These are phyloP conservation scores for Solanum hybrid DNA, from an alignment of 305 asterid genomes.

Conservation along the genomic window DNA sequence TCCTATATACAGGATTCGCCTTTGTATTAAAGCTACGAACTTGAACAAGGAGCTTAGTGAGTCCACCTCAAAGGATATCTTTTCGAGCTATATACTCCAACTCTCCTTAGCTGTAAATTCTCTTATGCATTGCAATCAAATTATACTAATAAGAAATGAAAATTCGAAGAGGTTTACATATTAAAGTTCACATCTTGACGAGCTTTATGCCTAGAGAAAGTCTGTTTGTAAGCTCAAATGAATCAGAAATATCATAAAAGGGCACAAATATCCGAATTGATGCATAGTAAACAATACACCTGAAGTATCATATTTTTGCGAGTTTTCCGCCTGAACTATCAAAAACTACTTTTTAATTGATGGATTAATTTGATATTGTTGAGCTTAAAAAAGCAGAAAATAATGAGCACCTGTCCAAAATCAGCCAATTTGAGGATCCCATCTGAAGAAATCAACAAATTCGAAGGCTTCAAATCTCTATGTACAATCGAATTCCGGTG, in stretches of 20 bases:
- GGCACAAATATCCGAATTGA: not conserved
- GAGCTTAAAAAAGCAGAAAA: not conserved
- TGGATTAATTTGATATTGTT: not conserved
- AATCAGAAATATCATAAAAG: not conserved
- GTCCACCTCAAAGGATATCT: not conserved
- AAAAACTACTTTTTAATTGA: not conserved
- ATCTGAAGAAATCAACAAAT: constrained; percentile 74
- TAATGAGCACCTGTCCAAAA: constrained; percentile 68
- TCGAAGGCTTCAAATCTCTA: constrained; percentile 83
- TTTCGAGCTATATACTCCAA: not conserved
- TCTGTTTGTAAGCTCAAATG: not conserved
- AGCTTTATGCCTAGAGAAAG: not conserved
- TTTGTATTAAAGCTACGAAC: not conserved
- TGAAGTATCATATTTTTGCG: not conserved
- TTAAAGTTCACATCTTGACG: not conserved
- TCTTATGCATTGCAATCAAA: not conserved
- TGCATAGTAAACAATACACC: not conserved
- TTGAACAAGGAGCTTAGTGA: not conserved
- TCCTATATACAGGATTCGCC: not conserved
- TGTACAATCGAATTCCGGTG: constrained; percentile 77
- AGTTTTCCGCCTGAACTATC: not conserved
- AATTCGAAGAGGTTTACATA: not conserved
- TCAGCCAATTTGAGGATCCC: constrained; percentile 88
- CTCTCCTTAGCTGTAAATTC: not conserved
- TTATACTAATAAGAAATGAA: not conserved